Percentiles rank a stretch among this genome's conserved stretches.
Conservation (phyloP, 164 flowering plant species). For the Houttuynia cordata region DNA sequence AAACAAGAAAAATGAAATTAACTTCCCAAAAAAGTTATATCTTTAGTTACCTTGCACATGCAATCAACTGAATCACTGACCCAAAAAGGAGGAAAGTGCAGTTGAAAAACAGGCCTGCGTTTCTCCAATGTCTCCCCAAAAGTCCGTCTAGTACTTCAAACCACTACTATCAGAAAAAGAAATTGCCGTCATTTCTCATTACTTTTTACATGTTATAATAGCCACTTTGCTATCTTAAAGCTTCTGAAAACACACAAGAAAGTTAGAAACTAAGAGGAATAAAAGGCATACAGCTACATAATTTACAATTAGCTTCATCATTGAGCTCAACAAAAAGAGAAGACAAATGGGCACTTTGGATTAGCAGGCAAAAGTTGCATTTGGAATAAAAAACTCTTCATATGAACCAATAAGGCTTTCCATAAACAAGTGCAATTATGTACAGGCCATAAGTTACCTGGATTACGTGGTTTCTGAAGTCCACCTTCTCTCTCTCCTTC, state of each 20-base stretch:
- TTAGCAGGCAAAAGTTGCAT: background rate
- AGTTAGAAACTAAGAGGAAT: background rate
- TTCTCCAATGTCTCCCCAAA: constrained; percentile 69
- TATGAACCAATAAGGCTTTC: no score
- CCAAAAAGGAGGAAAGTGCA: constrained; percentile 82
- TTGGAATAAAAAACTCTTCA: no score
- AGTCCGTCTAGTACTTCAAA: constrained; percentile 87
- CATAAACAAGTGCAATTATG: background rate
- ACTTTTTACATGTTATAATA: no score
- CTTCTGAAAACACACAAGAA: background rate
- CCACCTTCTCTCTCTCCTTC: constrained; percentile 59
- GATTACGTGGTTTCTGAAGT: constrained; percentile 72
- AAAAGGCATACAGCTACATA: no score
- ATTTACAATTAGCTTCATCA: no score
- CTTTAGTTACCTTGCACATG: constrained; percentile 67
- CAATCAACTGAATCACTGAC: constrained; percentile 77
- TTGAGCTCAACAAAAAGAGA: no score
- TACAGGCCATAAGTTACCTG: constrained; percentile 30
- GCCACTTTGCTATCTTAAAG: no score
- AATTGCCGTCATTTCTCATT: no score
- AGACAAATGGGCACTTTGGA: background rate
- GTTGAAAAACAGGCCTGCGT: constrained; percentile 59
- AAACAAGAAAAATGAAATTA: background rate
- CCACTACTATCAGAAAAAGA: constrained; percentile 37
- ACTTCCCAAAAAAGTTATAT: background rate